Evolutionary conservation across 306 rosid species (phyloP).

Genomic region (Ziziphus jujuba): DNA sequence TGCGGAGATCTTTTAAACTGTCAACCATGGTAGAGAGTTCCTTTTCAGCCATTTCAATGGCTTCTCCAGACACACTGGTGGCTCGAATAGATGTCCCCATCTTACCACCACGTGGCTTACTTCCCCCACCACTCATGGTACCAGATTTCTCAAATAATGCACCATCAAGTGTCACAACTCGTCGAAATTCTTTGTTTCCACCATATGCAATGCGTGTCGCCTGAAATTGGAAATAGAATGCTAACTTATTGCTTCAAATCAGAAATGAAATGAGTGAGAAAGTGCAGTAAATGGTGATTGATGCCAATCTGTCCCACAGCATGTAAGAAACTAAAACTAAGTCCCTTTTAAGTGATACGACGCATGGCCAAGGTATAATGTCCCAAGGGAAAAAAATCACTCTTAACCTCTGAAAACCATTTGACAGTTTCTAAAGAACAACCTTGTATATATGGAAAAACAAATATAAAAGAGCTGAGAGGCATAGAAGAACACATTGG

Average conservation of each 20-base stretch:
- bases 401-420: background rate
- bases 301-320: background rate
- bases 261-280: background rate
- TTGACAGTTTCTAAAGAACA: background rate
- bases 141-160: conserved; percentile 88
- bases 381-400: background rate
- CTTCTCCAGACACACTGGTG: conserved; percentile 74
- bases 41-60: conserved; percentile 70
- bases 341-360: background rate
- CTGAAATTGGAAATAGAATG: conserved; percentile 42
- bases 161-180: conserved; percentile 95
- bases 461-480: background rate
- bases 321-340: background rate
- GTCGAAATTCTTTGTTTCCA: conserved; percentile 59
- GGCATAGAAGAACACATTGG: conserved; percentile 1
- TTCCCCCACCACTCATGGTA: conserved; percentile 95
- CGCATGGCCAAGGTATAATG: background rate
- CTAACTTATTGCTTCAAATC: conserved; percentile 14
- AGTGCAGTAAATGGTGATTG: background rate
- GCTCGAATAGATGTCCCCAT: conserved; percentile 91
- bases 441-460: background rate
- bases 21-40: conserved; percentile 55
- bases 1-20: conserved; percentile 57
- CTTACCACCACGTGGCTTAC: conserved; percentile 92
- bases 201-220: conserved; percentile 84